Evolutionary conservation across 2,329 filamentous ascomycete genomes (phyloP), one percentile per base, ranked within the genome.

Genomic region (Curvularia lunata): DNA sequence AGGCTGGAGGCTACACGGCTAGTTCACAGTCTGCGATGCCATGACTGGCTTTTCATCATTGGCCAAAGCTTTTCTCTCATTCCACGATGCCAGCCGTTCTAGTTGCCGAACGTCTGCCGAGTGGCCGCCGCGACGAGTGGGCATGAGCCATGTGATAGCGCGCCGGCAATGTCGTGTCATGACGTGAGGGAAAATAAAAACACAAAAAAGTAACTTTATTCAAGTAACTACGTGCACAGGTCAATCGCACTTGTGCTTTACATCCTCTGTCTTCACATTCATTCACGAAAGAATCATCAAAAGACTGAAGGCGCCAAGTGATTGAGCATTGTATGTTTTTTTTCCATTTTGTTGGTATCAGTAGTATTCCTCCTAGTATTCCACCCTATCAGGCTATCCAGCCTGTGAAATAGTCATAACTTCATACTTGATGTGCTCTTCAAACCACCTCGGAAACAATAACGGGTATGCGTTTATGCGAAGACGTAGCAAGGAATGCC

Each of bases 401-500:
- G 21, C 21, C 21, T 5, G 16, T 43, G 8, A 42, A 43, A 19
- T 8, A 37, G 47, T 56, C 32, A 27, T 50, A 38, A 54, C 19
- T n/a, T 47, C 34, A 27, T 52, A 37, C 32, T n/a, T n/a, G 32
- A 37, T 37, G 32, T n/a, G 5, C 10, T 8, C n/a, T 21, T 18
- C 27, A 46, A 21, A 19, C 27, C n/a, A 41, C 5, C 18, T 19
- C 10, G 10, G 19, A 27, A n/a, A 47, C 25, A 27, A 18, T 25
- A 18, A 25, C n/a, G 9, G 13, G 19, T 3, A 9, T 27, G 12
- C 25, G 47, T 40, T 62, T 71, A 75, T 37, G 71, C 70, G 53
- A 75, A 74, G 56, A 70, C 67, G 61, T 75, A 75, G 66, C 68
- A 68, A 50, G 72, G 72, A 54, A 75, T 75, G 41, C 73, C 72